Evolutionary conservation across 192 early-diverging fungal genomes (phyloP).

Genomic region (Piromyces finnis): DNA sequence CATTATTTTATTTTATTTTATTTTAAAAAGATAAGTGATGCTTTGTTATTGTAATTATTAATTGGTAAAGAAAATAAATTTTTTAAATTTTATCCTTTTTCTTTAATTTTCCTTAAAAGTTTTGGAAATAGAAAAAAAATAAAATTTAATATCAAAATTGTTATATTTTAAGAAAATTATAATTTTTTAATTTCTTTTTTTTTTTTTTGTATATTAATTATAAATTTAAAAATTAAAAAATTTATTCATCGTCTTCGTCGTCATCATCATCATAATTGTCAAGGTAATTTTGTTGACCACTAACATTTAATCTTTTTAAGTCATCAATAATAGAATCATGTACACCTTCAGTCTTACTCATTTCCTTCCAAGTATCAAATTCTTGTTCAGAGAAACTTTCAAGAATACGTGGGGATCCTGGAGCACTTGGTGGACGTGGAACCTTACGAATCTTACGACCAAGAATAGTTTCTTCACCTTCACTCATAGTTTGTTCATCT

Average conservation of each 20-base stretch:
- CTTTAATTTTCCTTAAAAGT: no score
- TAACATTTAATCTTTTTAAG: background rate
- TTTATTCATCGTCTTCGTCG: background rate
- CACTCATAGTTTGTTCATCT: slow-evolving; percentile 11
- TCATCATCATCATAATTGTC: background rate
- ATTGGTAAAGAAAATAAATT: no score
- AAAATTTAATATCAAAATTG: no score
- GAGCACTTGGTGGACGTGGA: slow-evolving; percentile 74
- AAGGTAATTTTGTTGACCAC: background rate
- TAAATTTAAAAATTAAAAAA: no score
- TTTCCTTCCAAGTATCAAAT: background rate
- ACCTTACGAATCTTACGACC: slow-evolving; percentile 38
- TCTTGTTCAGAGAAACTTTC: background rate
- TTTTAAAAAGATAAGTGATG: no score
- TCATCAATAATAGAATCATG: background rate
- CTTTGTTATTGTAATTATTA: no score
- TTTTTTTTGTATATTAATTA: no score
- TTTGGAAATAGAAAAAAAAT: no score
- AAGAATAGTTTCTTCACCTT: slow-evolving; percentile 25
- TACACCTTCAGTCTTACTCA: background rate
- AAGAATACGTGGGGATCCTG: slow-evolving; percentile 53
- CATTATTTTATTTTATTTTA: no score
- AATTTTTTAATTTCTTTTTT: no score
- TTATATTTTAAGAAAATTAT: no score
- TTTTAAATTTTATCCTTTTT: no score